Evolutionary conservation across 192 early-diverging fungal genomes (phyloP).

Genomic region (Backusella sp.): DNA sequence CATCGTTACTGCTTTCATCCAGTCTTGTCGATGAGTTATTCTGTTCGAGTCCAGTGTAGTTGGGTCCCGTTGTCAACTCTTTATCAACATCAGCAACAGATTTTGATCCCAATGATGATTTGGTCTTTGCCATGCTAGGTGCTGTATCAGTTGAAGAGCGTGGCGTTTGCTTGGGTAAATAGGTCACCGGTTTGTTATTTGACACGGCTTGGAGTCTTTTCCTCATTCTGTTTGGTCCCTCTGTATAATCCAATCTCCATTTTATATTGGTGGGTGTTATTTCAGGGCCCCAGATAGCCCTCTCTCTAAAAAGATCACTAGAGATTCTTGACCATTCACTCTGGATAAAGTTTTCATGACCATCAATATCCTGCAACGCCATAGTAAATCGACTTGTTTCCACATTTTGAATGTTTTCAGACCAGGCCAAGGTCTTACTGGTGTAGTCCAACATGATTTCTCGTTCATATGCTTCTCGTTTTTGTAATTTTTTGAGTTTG

Average conservation of each 20-base stretch:
- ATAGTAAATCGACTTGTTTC: slow-evolving; percentile 55
- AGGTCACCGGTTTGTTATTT: slow-evolving; percentile 28
- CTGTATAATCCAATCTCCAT: slow-evolving; percentile 62
- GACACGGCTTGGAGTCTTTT: slow-evolving; percentile 51
- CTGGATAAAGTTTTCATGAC: slow-evolving; percentile 55
- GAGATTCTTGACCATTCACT: slow-evolving; percentile 61
- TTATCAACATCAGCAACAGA: slow-evolving; percentile 11
- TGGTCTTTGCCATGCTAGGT: neutral
- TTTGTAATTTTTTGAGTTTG: slow-evolving; percentile 52
- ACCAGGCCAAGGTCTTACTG: slow-evolving; percentile 51
- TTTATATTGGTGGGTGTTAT: slow-evolving; percentile 18
- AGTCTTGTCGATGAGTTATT: neutral
- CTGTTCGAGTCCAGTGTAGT: neutral
- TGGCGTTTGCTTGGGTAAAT: slow-evolving; percentile 37
- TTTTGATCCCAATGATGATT: neutral
- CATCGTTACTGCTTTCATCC: slow-evolving; percentile 18
- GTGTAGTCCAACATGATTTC: slow-evolving; percentile 51
- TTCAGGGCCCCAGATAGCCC: slow-evolving; percentile 61
- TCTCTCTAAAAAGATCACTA: slow-evolving; percentile 52
- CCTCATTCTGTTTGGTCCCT: slow-evolving; percentile 50
- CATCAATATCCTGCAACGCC: slow-evolving; percentile 57
- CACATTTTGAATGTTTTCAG: slow-evolving; percentile 55
- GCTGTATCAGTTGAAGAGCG: neutral
- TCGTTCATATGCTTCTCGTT: slow-evolving; percentile 40
- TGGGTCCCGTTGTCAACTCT: slow-evolving; percentile 18